phyloP scores from a whole-genome alignment of 73 alveolate genomes.

The Paramecium octaurelia region DNA sequence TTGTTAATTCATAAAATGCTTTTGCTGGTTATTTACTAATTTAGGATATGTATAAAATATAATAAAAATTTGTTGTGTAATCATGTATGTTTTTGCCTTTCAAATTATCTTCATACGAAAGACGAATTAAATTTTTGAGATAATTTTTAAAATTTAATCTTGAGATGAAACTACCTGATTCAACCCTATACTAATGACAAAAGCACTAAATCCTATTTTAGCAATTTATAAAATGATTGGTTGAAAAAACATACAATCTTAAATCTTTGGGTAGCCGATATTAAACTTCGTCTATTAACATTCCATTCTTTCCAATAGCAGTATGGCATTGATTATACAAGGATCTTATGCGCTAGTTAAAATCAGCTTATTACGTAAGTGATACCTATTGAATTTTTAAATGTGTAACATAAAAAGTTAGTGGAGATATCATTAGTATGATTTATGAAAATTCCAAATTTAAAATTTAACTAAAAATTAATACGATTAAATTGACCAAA shows the following conservation, averaged over 20 bases:
- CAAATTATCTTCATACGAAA: background rate
- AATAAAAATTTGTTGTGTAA: background rate
- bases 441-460: background rate
- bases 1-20: slow-evolving; percentile 2
- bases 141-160: background rate
- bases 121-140: background rate
- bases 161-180: background rate
- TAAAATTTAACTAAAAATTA: background rate
- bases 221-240: background rate
- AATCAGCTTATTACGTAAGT: background rate
- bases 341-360: background rate
- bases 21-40: background rate
- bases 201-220: background rate
- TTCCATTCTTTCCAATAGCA: background rate
- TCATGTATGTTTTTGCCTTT: background rate
- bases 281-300: background rate
- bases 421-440: background rate
- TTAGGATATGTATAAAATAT: background rate
- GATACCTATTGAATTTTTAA: background rate
- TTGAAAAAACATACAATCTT: background rate
- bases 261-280: background rate
- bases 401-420: background rate
- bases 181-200: background rate
- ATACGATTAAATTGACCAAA: background rate
- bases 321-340: background rate